phyloP scores from a whole-genome alignment of 2,329 filamentous ascomycete genomes.

The Venturia pyrina region DNA sequence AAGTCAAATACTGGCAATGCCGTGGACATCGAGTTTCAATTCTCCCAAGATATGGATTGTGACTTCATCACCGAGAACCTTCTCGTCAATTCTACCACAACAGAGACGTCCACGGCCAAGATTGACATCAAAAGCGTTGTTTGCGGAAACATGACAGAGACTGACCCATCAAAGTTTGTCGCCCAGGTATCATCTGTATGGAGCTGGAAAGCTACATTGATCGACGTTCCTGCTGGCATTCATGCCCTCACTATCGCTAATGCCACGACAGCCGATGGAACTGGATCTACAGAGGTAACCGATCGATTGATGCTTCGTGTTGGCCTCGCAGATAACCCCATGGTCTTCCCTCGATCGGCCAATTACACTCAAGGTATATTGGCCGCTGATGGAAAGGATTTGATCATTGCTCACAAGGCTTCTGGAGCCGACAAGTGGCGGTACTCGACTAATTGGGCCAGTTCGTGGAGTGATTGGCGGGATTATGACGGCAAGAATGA shows the following conservation, averaged over 20 bases:
- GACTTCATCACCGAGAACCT: conserved; percentile 42
- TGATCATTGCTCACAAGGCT: conserved; percentile 47
- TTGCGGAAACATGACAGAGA: conserved; percentile 24
- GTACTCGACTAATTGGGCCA: conserved; percentile 53
- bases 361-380: conserved; percentile 51
- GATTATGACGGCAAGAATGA: conserved; percentile 44
- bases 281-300: conserved; percentile 35
- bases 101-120: conserved; percentile 32
- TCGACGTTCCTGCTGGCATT: conserved; percentile 49
- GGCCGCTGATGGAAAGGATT: conserved; percentile 26
- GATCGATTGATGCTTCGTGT: conserved; percentile 54
- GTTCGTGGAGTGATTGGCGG: conserved; percentile 48
- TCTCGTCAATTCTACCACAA: conserved; percentile 43
- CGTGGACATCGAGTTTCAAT: conserved; percentile 45
- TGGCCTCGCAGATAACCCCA: conserved; percentile 47
- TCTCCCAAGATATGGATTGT: conserved; percentile 53
- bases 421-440: conserved; percentile 53
- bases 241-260: conserved; percentile 50
- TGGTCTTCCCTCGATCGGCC: conserved; percentile 45
- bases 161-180: background rate
- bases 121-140: conserved; percentile 35
- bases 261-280: conserved; percentile 22
- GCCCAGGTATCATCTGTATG: conserved; percentile 47
- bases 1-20: conserved; percentile 28
- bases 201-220: conserved; percentile 43